Conservation (phyloP, 1,284 basidiomycete species). For the Ustilago bromivora region DNA sequence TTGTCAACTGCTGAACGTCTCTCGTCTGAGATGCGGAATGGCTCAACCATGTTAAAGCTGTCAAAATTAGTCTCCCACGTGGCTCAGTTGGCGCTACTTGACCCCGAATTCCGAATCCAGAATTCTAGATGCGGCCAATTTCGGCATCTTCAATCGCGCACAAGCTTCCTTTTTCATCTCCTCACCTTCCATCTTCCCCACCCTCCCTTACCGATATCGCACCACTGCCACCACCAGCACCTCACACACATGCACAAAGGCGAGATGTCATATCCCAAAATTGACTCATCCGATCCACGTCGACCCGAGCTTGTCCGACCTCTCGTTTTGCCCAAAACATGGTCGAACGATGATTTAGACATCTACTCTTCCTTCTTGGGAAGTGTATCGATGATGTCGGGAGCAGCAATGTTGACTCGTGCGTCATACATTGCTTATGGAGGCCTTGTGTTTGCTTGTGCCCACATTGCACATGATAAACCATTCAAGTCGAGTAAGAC, state of each 20-base stretch:
- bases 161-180: neutral
- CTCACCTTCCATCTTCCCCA: neutral
- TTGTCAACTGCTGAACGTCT: too few species aligned
- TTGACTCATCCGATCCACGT: conserved; percentile 41
- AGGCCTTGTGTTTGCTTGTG: conserved; percentile 51
- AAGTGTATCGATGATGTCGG: conserved; percentile 38
- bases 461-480: conserved; percentile 52
- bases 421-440: conserved; percentile 43
- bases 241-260: neutral
- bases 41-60: conserved; percentile 2
- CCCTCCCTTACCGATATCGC: neutral
- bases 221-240: neutral
- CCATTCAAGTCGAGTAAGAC: conserved; percentile 50
- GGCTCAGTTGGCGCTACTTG: conserved; percentile 3
- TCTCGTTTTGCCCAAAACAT: conserved; percentile 28
- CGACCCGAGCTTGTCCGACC: conserved; percentile 29
- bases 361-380: conserved; percentile 45
- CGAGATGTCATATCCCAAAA: conserved; percentile 36
- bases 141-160: neutral
- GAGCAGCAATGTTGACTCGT: conserved; percentile 45
- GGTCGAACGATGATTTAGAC: conserved; percentile 42
- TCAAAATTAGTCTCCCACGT: conserved; percentile 15
- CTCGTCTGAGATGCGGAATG: neutral
- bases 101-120: conserved; percentile 11
- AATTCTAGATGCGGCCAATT: conserved; percentile 9